A percentile compares a stretch with the other conserved stretches of the same genome.
Conservation (phyloP, 2,329 filamentous ascomycete genomes). For the Paecilomyces sp. region DNA sequence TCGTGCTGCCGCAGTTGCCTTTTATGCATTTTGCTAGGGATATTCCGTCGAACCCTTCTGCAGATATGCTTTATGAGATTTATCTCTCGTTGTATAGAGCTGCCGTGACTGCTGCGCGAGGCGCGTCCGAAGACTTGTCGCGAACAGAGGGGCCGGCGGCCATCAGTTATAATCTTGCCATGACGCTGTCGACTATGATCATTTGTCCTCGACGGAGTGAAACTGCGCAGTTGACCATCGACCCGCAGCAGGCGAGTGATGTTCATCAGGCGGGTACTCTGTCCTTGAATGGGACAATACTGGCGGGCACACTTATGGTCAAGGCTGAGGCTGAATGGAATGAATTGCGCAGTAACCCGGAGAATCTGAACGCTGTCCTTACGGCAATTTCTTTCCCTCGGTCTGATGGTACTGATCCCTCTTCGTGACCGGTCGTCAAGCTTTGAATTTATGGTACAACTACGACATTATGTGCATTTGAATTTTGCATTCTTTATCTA, state of each 20-base stretch:
- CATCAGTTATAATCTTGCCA: conserved; percentile 53
- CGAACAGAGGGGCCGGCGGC: conserved; percentile 29
- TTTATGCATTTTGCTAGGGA: conserved; percentile 43
- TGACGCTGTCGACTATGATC: conserved; percentile 48
- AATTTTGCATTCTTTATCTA: not conserved
- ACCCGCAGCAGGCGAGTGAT: conserved; percentile 25
- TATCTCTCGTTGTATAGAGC: conserved; percentile 37
- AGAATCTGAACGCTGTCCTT: conserved; percentile 38
- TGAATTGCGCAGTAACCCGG: conserved; percentile 32
- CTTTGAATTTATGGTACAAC: not conserved
- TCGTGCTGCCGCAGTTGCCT: conserved; percentile 32
- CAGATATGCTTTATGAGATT: conserved; percentile 26
- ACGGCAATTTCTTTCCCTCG: conserved; percentile 33
- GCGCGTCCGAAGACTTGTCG: conserved; percentile 10
- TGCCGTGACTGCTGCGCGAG: conserved; percentile 20
- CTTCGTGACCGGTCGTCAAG: not conserved
- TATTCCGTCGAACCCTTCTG: conserved; percentile 34
- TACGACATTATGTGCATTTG: not conserved
- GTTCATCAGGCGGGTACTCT: conserved; percentile 32
- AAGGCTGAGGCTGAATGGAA: conserved; percentile 50
- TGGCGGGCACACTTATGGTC: conserved; percentile 54
- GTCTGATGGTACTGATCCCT: not conserved
- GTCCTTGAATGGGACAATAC: conserved; percentile 50
- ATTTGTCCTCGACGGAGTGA: conserved; percentile 46
- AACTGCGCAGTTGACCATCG: conserved; percentile 32